These are phyloP conservation scores for Solanum tacnaense DNA, from an alignment of 257 asterid genomes.

Conservation along the genomic window DNA sequence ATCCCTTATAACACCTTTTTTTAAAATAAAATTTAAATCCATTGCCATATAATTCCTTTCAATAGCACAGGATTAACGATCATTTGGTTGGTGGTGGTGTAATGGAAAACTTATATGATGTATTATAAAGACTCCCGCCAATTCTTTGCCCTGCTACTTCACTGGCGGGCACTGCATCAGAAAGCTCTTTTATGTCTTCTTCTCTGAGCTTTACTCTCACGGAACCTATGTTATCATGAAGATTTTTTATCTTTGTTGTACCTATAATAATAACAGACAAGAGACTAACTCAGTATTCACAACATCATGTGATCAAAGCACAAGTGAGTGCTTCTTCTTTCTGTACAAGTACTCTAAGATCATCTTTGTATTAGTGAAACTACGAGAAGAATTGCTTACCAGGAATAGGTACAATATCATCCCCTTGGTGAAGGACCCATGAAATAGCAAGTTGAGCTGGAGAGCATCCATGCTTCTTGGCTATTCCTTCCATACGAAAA, in stretches of 20 bases:
- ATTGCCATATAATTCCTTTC: no score
- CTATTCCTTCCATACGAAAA: constrained; percentile 31
- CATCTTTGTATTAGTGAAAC: no score
- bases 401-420: constrained; percentile 15
- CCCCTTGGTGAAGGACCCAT: constrained; percentile 58
- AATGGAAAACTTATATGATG: constrained; percentile 29
- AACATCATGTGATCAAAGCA: not conserved
- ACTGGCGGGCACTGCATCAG: constrained; percentile 26
- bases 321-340: no score
- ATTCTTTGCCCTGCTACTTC: constrained; percentile 40
- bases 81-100: constrained; percentile 31
- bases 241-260: constrained; percentile 47
- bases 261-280: constrained; percentile 16
- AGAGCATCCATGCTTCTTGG: constrained; percentile 38
- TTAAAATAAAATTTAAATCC: not conserved
- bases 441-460: constrained; percentile 60
- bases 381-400: no score
- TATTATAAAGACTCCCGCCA: constrained; percentile 7
- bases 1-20: no score
- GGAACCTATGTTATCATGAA: constrained; percentile 41
- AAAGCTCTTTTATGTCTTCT: constrained; percentile 35
- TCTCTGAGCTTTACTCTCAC: constrained; percentile 37
- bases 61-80: not conserved
- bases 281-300: not conserved
- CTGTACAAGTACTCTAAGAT: no score